These are phyloP conservation scores for Chenopodium berlandieri DNA, from an alignment of 148 eudicot species.

Conservation along the genomic window DNA sequence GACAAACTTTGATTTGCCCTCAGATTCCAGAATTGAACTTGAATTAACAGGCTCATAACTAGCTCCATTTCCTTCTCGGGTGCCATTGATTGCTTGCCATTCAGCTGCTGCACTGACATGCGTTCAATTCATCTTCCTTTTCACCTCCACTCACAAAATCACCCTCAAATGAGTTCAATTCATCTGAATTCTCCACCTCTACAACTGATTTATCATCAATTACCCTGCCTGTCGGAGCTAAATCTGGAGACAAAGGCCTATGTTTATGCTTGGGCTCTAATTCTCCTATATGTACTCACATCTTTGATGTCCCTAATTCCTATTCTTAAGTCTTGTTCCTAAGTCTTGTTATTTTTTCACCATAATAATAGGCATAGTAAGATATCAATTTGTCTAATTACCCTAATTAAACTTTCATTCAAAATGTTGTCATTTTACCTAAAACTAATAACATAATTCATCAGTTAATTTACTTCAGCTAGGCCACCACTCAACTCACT, in stretches of 20 bases:
- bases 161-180: constrained; percentile 20
- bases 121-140: constrained; percentile 25
- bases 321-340: no score
- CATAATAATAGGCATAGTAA: no score
- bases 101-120: constrained; percentile 56
- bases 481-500: no score
- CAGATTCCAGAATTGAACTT: constrained; percentile 24
- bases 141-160: constrained; percentile 12
- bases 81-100: constrained; percentile 54
- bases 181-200: constrained; percentile 26
- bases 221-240: constrained; percentile 23
- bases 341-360: no score
- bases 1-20: constrained; percentile 61
- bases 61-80: constrained; percentile 31
- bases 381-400: no score
- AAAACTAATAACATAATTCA: no score
- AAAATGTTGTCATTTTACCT: no score
- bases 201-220: constrained; percentile 24
- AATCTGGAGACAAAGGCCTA: constrained; percentile 8
- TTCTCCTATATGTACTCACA: no score
- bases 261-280: no score
- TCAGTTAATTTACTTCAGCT: no score
- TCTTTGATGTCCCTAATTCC: no score
- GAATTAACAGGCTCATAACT: constrained; percentile 20
- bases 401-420: no score